Conservation (phyloP, 768 basidiomycete genomes). For the Phaeotremella skinneri region DNA sequence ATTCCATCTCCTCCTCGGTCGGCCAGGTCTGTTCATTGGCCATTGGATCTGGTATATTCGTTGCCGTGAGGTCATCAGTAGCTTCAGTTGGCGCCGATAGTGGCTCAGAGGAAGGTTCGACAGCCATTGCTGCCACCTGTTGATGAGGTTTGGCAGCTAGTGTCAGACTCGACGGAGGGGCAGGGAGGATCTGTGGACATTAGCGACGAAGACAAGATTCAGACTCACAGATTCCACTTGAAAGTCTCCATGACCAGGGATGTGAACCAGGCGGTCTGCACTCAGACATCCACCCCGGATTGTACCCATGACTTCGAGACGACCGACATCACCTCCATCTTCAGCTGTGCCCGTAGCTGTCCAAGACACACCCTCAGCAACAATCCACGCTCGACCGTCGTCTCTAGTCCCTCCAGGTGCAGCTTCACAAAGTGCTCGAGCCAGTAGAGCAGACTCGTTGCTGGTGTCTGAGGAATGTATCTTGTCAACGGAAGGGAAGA, state of each 20-base stretch:
- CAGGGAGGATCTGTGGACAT: constrained; percentile 65
- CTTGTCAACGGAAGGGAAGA: constrained; percentile 75
- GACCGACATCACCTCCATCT: constrained; percentile 57
- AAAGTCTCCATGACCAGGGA: constrained; percentile 86
- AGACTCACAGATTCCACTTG: constrained; percentile 69
- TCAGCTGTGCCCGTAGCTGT: constrained; percentile 48
- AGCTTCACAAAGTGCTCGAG: constrained; percentile 80
- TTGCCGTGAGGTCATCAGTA: constrained; percentile 82
- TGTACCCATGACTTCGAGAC: constrained; percentile 73
- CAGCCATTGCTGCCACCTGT: constrained; percentile 41
- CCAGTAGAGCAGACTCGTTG: constrained; percentile 51
- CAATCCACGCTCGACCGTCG: constrained; percentile 71
- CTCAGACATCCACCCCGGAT: constrained; percentile 76
- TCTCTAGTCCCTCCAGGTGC: constrained; percentile 72
- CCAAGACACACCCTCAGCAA: constrained; percentile 67
- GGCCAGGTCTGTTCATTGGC: constrained; percentile 98
- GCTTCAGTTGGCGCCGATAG: constrained; percentile 65
- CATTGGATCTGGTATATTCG: constrained; percentile 82
- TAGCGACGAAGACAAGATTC: constrained; percentile 1
- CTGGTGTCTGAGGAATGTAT: constrained; percentile 64
- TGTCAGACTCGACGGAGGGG: constrained; percentile 55
- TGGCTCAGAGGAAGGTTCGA: constrained; percentile 52
- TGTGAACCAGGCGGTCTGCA: constrained; percentile 78
- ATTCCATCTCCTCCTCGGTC: constrained; percentile 86
- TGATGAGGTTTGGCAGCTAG: constrained; percentile 33